These are phyloP conservation scores for Podaxis sp. DNA, from an alignment of 768 basidiomycete species.

Conservation along the genomic window DNA sequence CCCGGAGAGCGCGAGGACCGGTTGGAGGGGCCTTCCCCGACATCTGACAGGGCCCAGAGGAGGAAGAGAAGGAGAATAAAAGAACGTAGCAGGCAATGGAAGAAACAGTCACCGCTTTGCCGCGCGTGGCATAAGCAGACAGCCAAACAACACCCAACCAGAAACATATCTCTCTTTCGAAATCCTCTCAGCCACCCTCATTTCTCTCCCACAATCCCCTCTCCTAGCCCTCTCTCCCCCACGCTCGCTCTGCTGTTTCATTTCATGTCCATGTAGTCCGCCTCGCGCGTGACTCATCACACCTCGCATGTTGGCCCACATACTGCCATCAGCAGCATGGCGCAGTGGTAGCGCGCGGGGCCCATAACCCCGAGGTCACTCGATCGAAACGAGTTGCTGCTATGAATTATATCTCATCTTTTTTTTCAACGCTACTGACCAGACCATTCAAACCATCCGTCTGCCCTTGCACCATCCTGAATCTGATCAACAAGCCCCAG, in stretches of 20 bases:
- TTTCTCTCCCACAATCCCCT: neutral
- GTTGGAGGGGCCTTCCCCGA: constrained; percentile 78
- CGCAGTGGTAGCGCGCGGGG: constrained; percentile 59
- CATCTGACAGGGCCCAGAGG: constrained; percentile 39
- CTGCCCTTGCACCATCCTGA: constrained; percentile 25
- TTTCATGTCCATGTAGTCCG: neutral
- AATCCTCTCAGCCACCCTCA: neutral
- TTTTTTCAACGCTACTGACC: neutral
- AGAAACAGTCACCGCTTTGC: neutral
- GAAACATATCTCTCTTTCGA: neutral
- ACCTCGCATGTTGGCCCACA: no score
- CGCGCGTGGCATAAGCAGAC: constrained; percentile 4
- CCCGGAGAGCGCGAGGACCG: constrained; percentile 69
- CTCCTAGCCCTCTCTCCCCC: neutral
- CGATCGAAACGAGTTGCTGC: constrained; percentile 66
- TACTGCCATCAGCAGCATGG: constrained; percentile 43
- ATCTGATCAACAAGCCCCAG: constrained; percentile 29
- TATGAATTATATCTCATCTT: constrained; percentile 22
- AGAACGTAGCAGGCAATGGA: neutral
- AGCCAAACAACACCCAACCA: constrained; percentile 8
- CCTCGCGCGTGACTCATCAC: neutral
- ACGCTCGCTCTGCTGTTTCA: neutral
- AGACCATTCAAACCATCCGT: constrained; percentile 27
- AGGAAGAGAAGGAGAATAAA: neutral
- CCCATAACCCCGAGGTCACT: constrained; percentile 67